phyloP scores from a whole-genome alignment of 2,329 filamentous ascomycete genomes.

The Amphichorda felina region DNA sequence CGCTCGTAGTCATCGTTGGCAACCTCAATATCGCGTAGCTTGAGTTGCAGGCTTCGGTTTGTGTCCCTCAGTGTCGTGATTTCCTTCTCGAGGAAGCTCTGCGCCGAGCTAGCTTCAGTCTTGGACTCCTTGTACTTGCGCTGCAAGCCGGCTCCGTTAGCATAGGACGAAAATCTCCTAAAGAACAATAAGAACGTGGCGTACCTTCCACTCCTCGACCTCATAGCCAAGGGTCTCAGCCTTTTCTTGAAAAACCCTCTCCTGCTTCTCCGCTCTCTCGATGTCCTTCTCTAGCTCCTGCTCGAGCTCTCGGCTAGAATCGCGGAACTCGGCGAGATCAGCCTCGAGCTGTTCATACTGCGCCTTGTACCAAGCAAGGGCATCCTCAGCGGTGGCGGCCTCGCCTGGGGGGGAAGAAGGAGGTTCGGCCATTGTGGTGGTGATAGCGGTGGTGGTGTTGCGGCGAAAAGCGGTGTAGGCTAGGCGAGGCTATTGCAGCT shows the following conservation, averaged over 20 bases:
- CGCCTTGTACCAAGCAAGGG: conserved; percentile 86
- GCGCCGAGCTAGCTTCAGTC: conserved; percentile 70
- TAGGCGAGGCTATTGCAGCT: too few species aligned
- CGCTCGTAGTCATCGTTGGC: conserved; percentile 97
- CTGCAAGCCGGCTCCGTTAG: conserved; percentile 28
- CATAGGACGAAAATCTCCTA: not conserved
- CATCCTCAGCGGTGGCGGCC: conserved; percentile 51
- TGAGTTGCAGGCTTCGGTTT: conserved; percentile 71
- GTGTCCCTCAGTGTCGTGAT: conserved; percentile 82
- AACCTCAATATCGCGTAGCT: conserved; percentile 88
- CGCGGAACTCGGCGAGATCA: conserved; percentile 87
- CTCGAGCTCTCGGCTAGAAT: conserved; percentile 88
- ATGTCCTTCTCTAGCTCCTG: conserved; percentile 92
- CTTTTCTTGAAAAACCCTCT: conserved; percentile 76
- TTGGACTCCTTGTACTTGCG: conserved; percentile 96
- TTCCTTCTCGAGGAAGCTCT: conserved; percentile 85
- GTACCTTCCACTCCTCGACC: conserved; percentile 96
- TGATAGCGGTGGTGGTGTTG: not conserved
- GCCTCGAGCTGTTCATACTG: conserved; percentile 89
- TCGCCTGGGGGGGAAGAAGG: conserved; percentile 51
- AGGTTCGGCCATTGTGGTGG: conserved; percentile 38
- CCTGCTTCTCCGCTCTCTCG: conserved; percentile 87
- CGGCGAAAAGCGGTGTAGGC: too few species aligned
- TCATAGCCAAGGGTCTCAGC: conserved; percentile 76
- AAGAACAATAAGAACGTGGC: too few species aligned